Base-by-base conservation (phyloP, 176 grass and related monocot species). In the Urochloa ruziziensis region DNA sequence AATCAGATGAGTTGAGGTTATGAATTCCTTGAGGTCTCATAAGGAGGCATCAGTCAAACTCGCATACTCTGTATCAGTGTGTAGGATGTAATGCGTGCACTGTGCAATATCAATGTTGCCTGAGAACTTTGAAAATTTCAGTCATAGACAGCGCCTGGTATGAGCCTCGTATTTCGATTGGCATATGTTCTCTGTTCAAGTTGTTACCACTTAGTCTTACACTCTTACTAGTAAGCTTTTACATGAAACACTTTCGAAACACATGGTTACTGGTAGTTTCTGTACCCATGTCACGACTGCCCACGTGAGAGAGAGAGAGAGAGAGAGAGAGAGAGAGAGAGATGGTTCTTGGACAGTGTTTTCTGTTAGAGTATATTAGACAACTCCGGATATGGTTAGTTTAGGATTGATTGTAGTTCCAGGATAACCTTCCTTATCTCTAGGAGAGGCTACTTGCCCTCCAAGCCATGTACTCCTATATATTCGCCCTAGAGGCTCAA, bases 331-430 rank as follows among this genome's bases (percentile, higher is more conserved):
- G 8, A 11, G 30, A 63, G 18, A 73, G 6, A 46, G 9, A n/a
- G 47, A 67, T 80, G 8, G 46, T 48, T 12, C 5, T 89, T 79
- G 39, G 37, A 18, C 9, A 83, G n/a, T n/a, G n/a, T n/a, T n/a
- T n/a, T n/a, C n/a, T n/a, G n/a, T n/a, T n/a, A n/a, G n/a, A n/a
- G n/a, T n/a, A n/a, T n/a, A n/a, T n/a, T n/a, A n/a, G n/a, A n/a
- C n/a, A n/a, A n/a, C n/a, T n/a, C n/a, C n/a, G n/a, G n/a, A n/a
- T n/a, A n/a, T n/a, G n/a, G n/a, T n/a, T n/a, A n/a, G n/a, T n/a
- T n/a, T n/a, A n/a, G n/a, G n/a, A n/a, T n/a, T n/a, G n/a, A n/a
- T n/a, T n/a, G n/a, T n/a, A n/a, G n/a, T n/a, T n/a, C n/a, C n/a
- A n/a, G n/a, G n/a, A n/a, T n/a, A n/a, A n/a, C n/a, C n/a, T n/a